Evolutionary conservation across 1,284 basidiomycete species (phyloP).

Genomic region (Neonothopanus nambi): DNA sequence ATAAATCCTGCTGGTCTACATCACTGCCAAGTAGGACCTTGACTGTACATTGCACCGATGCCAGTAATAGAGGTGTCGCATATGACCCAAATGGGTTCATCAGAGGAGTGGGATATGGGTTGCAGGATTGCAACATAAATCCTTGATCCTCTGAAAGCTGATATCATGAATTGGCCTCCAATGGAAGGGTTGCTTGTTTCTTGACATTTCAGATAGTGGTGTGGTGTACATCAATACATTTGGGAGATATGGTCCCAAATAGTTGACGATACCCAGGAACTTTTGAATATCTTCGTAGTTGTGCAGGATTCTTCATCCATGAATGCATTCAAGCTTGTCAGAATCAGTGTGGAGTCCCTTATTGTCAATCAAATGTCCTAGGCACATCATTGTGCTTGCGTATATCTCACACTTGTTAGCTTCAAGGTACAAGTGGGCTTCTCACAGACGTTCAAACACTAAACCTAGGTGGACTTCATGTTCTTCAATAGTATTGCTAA

Average conservation of each 20-base stretch:
- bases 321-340: slow-evolving; percentile 26
- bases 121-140: slow-evolving; percentile 9
- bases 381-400: slow-evolving; percentile 18
- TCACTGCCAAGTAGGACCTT: slow-evolving; percentile 36
- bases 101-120: not conserved
- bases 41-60: too few species aligned
- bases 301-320: slow-evolving; percentile 32
- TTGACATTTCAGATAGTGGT: slow-evolving; percentile 17
- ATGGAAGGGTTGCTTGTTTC: slow-evolving; percentile 15
- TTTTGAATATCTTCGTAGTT: slow-evolving; percentile 38
- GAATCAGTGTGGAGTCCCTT: slow-evolving; percentile 16
- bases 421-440: not conserved
- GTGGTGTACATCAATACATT: slow-evolving; percentile 29
- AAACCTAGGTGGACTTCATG: slow-evolving; percentile 21
- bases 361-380: slow-evolving; percentile 24
- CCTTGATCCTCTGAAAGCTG: slow-evolving; percentile 12
- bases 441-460: slow-evolving; percentile 23
- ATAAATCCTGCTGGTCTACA: slow-evolving; percentile 40
- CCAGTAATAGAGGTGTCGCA: slow-evolving; percentile 36
- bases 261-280: slow-evolving; percentile 43
- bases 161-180: too few species aligned
- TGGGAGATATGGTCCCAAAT: slow-evolving; percentile 39
- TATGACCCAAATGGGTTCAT: slow-evolving; percentile 21
- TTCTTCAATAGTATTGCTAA: slow-evolving; percentile 28
- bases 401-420: slow-evolving; percentile 25